phyloP scores from a whole-genome alignment of 108 stramenopile species.

The Cylindrotheca fusiformis region DNA sequence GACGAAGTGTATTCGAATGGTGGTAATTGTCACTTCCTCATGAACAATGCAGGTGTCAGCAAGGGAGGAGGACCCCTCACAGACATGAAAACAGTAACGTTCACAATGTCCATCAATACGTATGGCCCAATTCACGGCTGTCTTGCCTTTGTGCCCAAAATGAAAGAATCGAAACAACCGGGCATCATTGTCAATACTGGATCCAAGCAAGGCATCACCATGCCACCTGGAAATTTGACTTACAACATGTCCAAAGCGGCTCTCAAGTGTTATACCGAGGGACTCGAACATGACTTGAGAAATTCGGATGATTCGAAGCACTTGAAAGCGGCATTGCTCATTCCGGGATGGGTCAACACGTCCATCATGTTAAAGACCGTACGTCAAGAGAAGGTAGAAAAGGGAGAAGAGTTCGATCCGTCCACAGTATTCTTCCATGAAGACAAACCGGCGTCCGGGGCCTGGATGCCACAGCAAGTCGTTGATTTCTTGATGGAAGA shows the following conservation, averaged over 20 bases:
- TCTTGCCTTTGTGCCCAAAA: constrained; percentile 51
- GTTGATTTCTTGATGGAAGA: constrained; percentile 51
- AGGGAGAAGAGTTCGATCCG: constrained; percentile 32
- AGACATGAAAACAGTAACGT: constrained; percentile 36
- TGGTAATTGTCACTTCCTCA: constrained; percentile 40
- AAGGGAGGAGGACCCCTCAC: constrained; percentile 41
- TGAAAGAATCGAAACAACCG: constrained; percentile 43
- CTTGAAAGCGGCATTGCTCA: constrained; percentile 39
- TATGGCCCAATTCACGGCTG: constrained; percentile 60
- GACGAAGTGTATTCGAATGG: constrained; percentile 35
- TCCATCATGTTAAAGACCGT: constrained; percentile 41
- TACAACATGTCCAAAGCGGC: constrained; percentile 65
- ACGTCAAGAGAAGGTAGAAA: constrained; percentile 16
- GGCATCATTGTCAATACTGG: constrained; percentile 60
- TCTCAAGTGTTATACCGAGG: constrained; percentile 57
- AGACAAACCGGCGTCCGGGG: constrained; percentile 47
- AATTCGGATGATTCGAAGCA: constrained; percentile 13
- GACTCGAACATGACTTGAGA: constrained; percentile 53
- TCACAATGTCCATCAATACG: constrained; percentile 41
- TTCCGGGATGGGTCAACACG: constrained; percentile 68
- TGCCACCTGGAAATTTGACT: constrained; percentile 56
- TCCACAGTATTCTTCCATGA: constrained; percentile 45
- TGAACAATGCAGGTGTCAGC: constrained; percentile 58
- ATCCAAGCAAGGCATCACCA: constrained; percentile 65
- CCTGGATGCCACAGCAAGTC: constrained; percentile 64